A percentile compares a stretch with the other conserved stretches of the same genome.
Evolutionary conservation across 176 grass and related monocot genomes (phyloP).

Genomic region (Oryza nivara): DNA sequence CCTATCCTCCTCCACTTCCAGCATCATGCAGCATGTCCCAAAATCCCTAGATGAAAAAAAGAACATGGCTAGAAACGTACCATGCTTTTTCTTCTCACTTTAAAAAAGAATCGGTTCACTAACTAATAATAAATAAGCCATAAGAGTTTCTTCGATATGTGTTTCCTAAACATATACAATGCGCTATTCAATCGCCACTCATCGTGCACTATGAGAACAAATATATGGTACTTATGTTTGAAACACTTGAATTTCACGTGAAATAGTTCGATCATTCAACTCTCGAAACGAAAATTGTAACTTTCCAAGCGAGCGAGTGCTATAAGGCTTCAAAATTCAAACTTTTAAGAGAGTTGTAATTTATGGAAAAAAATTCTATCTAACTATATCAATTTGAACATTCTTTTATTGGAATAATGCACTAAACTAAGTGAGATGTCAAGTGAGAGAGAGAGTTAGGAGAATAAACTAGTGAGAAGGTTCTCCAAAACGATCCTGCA

Average conservation of each 20-base stretch:
- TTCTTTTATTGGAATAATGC: not conserved
- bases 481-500: constrained; percentile 37
- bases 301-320: not conserved
- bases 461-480: constrained; percentile 42
- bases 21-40: constrained; percentile 37
- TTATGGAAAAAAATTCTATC: not conserved
- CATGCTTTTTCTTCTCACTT: not conserved
- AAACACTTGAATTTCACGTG: not conserved
- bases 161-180: not conserved
- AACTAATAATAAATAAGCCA: constrained; percentile 1
- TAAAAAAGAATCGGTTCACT: not conserved
- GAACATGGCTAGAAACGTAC: constrained; percentile 28
- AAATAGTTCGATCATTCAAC: not conserved
- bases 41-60: constrained; percentile 13
- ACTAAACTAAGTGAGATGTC: constrained; percentile 10
- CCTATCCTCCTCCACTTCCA: constrained; percentile 22
- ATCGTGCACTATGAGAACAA: not conserved
- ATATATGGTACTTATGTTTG: not conserved
- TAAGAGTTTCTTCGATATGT: not conserved
- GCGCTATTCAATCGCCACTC: not conserved
- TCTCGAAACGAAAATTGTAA: not conserved
- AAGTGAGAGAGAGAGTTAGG: not conserved
- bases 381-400: not conserved
- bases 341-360: not conserved
- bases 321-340: not conserved